Conservation (phyloP, 495 filamentous ascomycete genomes). For the Daldinia loculata region DNA sequence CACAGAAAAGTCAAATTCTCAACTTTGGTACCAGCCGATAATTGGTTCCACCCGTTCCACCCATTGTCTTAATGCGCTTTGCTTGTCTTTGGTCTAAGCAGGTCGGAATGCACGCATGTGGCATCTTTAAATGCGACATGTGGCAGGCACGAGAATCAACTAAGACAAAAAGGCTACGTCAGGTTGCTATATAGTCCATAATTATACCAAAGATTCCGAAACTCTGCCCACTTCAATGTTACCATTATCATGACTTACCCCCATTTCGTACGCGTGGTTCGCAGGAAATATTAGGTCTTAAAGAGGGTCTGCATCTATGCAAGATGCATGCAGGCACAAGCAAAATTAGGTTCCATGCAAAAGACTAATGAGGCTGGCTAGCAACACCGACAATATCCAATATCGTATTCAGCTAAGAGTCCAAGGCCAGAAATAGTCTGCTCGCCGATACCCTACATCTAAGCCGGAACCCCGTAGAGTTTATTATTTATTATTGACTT, state of each 20-base stretch:
- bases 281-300: not conserved
- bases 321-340: not conserved
- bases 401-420: not conserved
- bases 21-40: conserved; percentile 24
- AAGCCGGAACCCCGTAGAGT: not conserved
- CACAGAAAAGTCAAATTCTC: conserved; percentile 27
- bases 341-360: not conserved
- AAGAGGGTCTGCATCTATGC: not conserved
- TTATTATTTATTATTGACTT: not conserved
- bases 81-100: not conserved
- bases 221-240: not conserved
- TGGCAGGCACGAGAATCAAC: conserved; percentile 29
- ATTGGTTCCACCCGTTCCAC: not conserved
- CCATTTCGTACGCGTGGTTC: not conserved
- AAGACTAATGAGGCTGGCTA: not conserved
- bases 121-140: conserved; percentile 20
- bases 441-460: not conserved
- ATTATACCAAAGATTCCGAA: conserved; percentile 11
- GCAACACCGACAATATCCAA: not conserved
- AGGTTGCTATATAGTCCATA: not conserved
- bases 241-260: not conserved
- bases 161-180: conserved; percentile 11
- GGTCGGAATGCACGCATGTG: conserved; percentile 11
- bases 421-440: not conserved
- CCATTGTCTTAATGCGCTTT: not conserved